Conservation (phyloP, 108 stramenopile species). For the Conticribra guillardii region DNA sequence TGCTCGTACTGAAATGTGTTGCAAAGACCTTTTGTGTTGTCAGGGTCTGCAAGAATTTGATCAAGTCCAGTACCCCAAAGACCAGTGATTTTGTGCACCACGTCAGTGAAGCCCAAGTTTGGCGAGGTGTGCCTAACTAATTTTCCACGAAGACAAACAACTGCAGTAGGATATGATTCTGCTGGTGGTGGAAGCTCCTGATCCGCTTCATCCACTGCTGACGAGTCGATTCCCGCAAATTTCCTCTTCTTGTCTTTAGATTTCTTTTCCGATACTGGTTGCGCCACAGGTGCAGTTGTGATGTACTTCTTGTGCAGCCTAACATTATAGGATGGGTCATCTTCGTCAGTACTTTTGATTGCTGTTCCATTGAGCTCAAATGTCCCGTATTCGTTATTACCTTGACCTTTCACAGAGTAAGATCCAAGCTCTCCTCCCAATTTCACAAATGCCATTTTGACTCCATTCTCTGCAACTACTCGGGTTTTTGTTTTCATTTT, state of each 20-base stretch:
- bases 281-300: neutral
- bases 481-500: constrained; percentile 75
- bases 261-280: constrained; percentile 46
- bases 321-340: constrained; percentile 58
- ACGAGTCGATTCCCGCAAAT: constrained; percentile 4
- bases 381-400: constrained; percentile 78
- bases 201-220: neutral
- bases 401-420: constrained; percentile 71
- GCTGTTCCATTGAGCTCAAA: constrained; percentile 80
- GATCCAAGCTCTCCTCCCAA: constrained; percentile 40
- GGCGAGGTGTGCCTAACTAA: constrained; percentile 58
- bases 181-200: constrained; percentile 47
- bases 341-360: constrained; percentile 52
- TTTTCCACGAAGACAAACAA: constrained; percentile 78
- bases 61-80: constrained; percentile 81
- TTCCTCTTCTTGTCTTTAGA: constrained; percentile 26
- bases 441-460: constrained; percentile 72
- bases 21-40: constrained; percentile 63
- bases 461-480: constrained; percentile 75
- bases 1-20: constrained; percentile 89
- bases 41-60: constrained; percentile 66
- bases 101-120: constrained; percentile 51
- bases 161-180: constrained; percentile 53
- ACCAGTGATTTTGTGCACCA: constrained; percentile 73
- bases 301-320: constrained; percentile 72